These are phyloP conservation scores for Thymus quinquecostatus DNA, from an alignment of 257 asterid genomes.

Conservation along the genomic window DNA sequence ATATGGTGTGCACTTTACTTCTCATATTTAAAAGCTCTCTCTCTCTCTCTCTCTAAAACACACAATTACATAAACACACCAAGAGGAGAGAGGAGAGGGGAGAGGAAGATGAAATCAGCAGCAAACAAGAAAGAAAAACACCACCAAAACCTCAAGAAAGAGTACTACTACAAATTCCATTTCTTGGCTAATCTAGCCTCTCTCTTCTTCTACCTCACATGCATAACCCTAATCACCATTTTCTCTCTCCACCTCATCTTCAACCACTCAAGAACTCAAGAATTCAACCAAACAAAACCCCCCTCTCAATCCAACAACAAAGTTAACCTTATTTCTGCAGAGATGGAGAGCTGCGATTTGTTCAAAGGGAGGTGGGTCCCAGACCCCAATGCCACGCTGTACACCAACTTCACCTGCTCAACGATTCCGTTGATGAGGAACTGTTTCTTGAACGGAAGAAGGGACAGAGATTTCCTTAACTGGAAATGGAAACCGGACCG, in stretches of 20 bases:
- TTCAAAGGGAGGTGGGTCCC: constrained; percentile 67
- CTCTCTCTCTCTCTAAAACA: constrained; percentile 2
- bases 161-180: background rate
- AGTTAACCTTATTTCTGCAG: no score
- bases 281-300: constrained; percentile 8
- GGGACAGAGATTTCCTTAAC: constrained; percentile 49
- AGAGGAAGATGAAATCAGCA: constrained; percentile 20
- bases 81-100: background rate
- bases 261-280: background rate
- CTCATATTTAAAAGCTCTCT: background rate
- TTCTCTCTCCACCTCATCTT: constrained; percentile 34
- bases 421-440: constrained; percentile 50
- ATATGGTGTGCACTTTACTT: constrained; percentile 22
- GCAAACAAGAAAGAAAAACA: constrained; percentile 20
- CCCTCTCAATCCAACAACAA: constrained; percentile 26
- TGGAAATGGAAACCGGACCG: constrained; percentile 86
- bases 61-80: background rate
- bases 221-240: constrained; percentile 19
- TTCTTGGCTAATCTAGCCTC: constrained; percentile 24
- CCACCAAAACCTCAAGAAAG: constrained; percentile 13
- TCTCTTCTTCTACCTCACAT: constrained; percentile 33
- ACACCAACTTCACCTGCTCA: constrained; percentile 62
- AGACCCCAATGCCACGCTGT: constrained; percentile 37
- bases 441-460: constrained; percentile 64
- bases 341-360: constrained; percentile 45